Conservation (phyloP, 805 yeast genomes). For the Candida xiaguanensis region DNA sequence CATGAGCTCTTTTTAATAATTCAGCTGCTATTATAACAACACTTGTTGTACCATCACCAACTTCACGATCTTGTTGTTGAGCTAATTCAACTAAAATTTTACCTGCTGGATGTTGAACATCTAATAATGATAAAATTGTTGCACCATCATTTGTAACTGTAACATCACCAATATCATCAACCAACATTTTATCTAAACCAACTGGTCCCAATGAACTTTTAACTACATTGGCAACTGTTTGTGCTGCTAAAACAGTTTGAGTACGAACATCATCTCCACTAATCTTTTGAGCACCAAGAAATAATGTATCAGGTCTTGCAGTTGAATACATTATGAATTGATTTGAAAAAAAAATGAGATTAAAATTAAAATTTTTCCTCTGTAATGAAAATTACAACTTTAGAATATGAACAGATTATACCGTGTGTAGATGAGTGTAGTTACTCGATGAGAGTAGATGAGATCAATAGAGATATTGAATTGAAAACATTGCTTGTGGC, state of each 20-base stretch:
- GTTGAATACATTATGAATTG: slow-evolving; percentile 53
- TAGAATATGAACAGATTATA: too few species aligned
- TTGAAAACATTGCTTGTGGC: too few species aligned
- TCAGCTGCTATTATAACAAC: slow-evolving; percentile 96
- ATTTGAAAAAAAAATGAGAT: neutral
- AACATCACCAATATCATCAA: slow-evolving; percentile 98
- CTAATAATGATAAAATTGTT: slow-evolving; percentile 82
- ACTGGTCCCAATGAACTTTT: slow-evolving; percentile 97
- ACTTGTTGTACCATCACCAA: slow-evolving; percentile 97
- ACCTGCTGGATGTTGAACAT: slow-evolving; percentile 99
- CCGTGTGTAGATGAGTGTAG: too few species aligned
- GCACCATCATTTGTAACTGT: slow-evolving; percentile 99
- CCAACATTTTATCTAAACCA: slow-evolving; percentile 97
- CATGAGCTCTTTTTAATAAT: slow-evolving; percentile 86
- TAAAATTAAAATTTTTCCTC: neutral
- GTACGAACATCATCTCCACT: slow-evolving; percentile 96
- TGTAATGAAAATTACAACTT: too few species aligned
- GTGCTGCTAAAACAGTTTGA: slow-evolving; percentile 94
- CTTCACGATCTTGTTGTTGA: slow-evolving; percentile 98
- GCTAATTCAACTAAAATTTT: slow-evolving; percentile 95
- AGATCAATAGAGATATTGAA: too few species aligned
- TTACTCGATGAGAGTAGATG: too few species aligned
- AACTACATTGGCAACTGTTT: slow-evolving; percentile 76
- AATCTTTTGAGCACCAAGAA: slow-evolving; percentile 92
- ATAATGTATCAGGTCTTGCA: slow-evolving; percentile 87